Evolutionary conservation across 2,329 filamentous ascomycete species (phyloP).

Genomic region (Talaromyces sp.): DNA sequence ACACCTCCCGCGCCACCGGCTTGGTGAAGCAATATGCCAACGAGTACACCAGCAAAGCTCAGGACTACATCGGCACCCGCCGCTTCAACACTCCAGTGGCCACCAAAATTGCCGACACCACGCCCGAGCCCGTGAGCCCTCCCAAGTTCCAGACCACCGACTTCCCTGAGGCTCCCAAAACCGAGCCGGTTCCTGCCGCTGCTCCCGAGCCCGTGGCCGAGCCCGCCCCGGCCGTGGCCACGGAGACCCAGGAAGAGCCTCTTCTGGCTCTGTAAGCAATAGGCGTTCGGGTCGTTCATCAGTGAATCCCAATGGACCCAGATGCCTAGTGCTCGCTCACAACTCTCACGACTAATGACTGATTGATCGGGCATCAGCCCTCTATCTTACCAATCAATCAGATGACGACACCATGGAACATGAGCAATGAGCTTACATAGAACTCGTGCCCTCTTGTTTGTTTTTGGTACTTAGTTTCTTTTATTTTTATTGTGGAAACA

Average conservation of each 20-base stretch:
- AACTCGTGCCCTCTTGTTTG: neutral
- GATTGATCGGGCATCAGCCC: constrained; percentile 4
- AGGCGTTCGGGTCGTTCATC: neutral
- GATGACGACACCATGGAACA: neutral
- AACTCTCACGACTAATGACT: constrained; percentile 15
- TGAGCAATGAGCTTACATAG: neutral
- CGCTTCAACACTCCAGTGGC: constrained; percentile 30
- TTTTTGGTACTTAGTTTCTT: neutral
- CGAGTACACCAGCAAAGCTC: constrained; percentile 57
- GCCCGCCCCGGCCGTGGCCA: constrained; percentile 2
- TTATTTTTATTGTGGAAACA: neutral
- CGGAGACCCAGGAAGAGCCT: constrained; percentile 29
- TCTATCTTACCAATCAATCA: neutral
- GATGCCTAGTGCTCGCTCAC: constrained; percentile 12
- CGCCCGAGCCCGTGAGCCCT: constrained; percentile 31
- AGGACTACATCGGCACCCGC: constrained; percentile 44
- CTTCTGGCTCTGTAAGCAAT: constrained; percentile 21
- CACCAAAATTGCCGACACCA: constrained; percentile 37
- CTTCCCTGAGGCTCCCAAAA: constrained; percentile 45
- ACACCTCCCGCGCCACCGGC: constrained; percentile 54
- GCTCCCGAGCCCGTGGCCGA: constrained; percentile 17
- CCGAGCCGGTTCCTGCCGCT: constrained; percentile 29
- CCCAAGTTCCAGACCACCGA: constrained; percentile 39
- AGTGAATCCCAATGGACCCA: neutral
- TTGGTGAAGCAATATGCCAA: constrained; percentile 55